A percentile compares a stretch with the other conserved stretches of the same genome.
Conservation (phyloP, 176 grass and related monocot species). For the Echinochloa phyllopogon region DNA sequence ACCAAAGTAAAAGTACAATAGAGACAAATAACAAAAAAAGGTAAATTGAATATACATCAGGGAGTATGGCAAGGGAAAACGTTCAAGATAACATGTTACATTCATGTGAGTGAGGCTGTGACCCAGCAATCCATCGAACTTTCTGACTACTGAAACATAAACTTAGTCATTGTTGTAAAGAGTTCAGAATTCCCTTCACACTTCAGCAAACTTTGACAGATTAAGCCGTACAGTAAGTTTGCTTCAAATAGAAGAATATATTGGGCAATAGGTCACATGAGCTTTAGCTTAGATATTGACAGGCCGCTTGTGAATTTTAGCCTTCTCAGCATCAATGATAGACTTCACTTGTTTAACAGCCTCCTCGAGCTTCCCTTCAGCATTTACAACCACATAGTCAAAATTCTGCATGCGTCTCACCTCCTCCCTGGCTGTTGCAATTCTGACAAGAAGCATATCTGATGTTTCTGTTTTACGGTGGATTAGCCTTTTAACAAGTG, state of each 20-base stretch:
- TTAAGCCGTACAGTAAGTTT: slow-evolving; percentile 2
- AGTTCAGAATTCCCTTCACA: slow-evolving; percentile 10
- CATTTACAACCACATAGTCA: slow-evolving; percentile 89
- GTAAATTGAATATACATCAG: neutral
- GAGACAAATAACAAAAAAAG: neutral
- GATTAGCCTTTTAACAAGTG: slow-evolving; percentile 87
- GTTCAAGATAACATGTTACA: neutral
- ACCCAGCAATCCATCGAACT: slow-evolving; percentile 17
- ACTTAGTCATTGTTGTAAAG: slow-evolving; percentile 28
- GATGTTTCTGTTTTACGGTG: slow-evolving; percentile 89
- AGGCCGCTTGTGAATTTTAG: slow-evolving; percentile 66
- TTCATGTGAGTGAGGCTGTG: neutral
- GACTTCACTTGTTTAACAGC: slow-evolving; percentile 83
- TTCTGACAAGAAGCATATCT: slow-evolving; percentile 94
- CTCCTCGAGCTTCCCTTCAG: slow-evolving; percentile 84
- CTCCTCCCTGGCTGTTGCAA: slow-evolving; percentile 90
- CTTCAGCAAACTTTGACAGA: slow-evolving; percentile 4
- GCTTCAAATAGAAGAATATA: neutral
- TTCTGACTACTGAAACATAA: slow-evolving; percentile 31
- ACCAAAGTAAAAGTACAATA: neutral
- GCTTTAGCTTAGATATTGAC: slow-evolving; percentile 61
- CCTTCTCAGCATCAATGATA: slow-evolving; percentile 94
- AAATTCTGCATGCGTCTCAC: slow-evolving; percentile 68
- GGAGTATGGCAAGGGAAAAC: neutral
- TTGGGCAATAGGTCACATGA: neutral